phyloP scores from a whole-genome alignment of 257 asterid genomes.

The Petunia axillaris region DNA sequence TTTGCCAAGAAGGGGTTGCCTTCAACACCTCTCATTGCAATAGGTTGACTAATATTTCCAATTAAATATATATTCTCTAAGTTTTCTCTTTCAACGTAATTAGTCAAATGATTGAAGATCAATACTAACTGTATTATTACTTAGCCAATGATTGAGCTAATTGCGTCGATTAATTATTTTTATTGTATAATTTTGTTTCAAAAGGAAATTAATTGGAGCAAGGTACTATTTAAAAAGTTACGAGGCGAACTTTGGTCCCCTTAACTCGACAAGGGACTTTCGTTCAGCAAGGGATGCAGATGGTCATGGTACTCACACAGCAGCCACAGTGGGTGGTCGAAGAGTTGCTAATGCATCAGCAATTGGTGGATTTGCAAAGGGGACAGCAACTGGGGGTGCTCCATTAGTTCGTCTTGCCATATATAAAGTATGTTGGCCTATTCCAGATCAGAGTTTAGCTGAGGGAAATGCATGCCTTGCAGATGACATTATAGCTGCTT shows the following conservation, averaged over 20 bases:
- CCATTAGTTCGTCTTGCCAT: slow-evolving; percentile 45
- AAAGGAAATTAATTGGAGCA: slow-evolving; percentile 52
- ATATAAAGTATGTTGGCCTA: slow-evolving; percentile 53
- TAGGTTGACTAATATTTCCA: slow-evolving; percentile 29
- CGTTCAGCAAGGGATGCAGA: slow-evolving; percentile 41
- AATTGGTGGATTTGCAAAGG: slow-evolving; percentile 45
- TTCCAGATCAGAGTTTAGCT: slow-evolving; percentile 17
- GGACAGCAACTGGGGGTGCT: slow-evolving; percentile 53
- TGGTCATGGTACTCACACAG: slow-evolving; percentile 57
- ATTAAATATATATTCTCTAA: too few species aligned
- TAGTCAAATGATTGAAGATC: not conserved
- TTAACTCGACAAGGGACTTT: slow-evolving; percentile 35
- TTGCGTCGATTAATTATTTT: not conserved
- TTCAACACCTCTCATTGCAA: slow-evolving; percentile 50
- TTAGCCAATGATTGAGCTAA: not conserved
- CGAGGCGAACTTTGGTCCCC: slow-evolving; percentile 36
- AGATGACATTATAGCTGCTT: slow-evolving; percentile 46
- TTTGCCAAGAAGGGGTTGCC: slow-evolving; percentile 44
- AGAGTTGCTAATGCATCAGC: slow-evolving; percentile 39
- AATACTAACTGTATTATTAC: not conserved
- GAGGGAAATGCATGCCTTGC: slow-evolving; percentile 33
- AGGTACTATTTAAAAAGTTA: slow-evolving; percentile 49
- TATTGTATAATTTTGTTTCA: not conserved
- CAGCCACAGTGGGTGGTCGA: slow-evolving; percentile 52
- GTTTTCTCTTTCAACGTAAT: too few species aligned